Evolutionary conservation across 192 early-diverging fungal species (phyloP).

Genomic region (Phlyctochytrium planicorne): DNA sequence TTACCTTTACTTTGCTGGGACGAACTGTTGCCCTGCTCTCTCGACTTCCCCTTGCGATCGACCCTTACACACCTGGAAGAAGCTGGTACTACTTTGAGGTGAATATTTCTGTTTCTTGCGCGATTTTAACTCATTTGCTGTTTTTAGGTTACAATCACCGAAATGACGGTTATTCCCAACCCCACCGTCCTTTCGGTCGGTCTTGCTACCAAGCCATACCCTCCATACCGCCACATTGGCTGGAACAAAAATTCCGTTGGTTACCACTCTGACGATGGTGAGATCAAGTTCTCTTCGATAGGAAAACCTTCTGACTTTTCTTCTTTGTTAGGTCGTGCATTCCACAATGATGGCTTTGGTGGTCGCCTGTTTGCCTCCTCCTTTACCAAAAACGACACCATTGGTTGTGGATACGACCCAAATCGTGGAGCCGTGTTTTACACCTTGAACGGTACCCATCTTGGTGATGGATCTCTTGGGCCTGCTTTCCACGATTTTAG

Average conservation of each 20-base stretch:
- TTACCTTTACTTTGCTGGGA: background rate
- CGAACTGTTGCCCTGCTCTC: background rate
- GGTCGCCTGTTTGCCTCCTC: background rate
- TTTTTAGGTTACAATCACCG: background rate
- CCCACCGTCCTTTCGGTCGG: background rate
- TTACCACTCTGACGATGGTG: constrained; percentile 9
- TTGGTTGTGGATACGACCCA: background rate
- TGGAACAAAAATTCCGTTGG: background rate
- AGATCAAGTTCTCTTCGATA: background rate
- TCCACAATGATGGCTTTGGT: background rate
- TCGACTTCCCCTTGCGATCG: background rate
- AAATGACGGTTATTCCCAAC: background rate
- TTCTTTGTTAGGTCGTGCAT: background rate
- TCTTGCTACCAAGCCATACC: background rate
- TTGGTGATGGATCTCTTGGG: background rate
- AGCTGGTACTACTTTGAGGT: constrained; percentile 1
- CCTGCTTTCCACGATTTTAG: background rate
- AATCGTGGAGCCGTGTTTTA: background rate
- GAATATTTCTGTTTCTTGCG: background rate
- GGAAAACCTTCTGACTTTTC: background rate
- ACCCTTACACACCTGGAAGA: background rate
- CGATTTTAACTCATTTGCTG: background rate
- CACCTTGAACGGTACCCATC: background rate
- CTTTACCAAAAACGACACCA: background rate
- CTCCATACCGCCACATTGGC: background rate